These are phyloP conservation scores for Arthrobotrys musiformis DNA, from an alignment of 2,329 filamentous ascomycete species.

Conservation along the genomic window DNA sequence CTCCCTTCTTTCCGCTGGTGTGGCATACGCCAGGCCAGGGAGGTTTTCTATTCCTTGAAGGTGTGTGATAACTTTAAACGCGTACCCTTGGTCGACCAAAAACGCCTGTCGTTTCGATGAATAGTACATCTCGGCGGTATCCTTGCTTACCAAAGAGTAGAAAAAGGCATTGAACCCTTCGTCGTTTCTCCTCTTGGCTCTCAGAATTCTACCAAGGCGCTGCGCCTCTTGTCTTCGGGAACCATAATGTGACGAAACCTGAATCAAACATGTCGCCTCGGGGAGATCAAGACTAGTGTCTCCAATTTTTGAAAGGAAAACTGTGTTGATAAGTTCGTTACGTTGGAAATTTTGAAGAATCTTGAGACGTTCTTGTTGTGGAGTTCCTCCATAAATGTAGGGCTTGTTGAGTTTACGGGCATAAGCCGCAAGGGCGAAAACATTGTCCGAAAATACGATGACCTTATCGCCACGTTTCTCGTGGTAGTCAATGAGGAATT, in stretches of 20 bases:
- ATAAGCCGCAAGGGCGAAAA: constrained; percentile 88
- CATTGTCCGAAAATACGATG: constrained; percentile 97
- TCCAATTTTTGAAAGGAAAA: constrained; percentile 97
- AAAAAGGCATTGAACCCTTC: constrained; percentile 99
- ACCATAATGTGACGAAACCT: constrained; percentile 97
- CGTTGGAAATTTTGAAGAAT: constrained; percentile 96
- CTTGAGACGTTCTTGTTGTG: constrained; percentile 82
- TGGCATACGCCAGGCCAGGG: constrained; percentile 80
- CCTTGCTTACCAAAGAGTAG: constrained; percentile 96
- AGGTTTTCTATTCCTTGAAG: constrained; percentile 89
- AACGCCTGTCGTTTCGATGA: constrained; percentile 97
- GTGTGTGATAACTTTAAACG: constrained; percentile 98
- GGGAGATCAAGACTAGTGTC: constrained; percentile 98
- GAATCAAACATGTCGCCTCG: constrained; percentile 94
- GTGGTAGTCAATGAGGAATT: constrained; percentile 98
- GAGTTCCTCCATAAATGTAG: constrained; percentile 90
- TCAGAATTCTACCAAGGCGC: constrained; percentile 87
- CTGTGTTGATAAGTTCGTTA: constrained; percentile 86
- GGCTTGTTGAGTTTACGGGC: constrained; percentile 85
- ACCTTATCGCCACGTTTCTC: constrained; percentile 95
- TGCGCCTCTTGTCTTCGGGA: constrained; percentile 97
- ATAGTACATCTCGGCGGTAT: constrained; percentile 98
- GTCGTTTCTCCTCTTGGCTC: constrained; percentile 94
- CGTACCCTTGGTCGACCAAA: constrained; percentile 96
- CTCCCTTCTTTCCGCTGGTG: constrained; percentile 82